Base-by-base conservation (phyloP, 75 land plant species). In the Picea sitchensis region DNA sequence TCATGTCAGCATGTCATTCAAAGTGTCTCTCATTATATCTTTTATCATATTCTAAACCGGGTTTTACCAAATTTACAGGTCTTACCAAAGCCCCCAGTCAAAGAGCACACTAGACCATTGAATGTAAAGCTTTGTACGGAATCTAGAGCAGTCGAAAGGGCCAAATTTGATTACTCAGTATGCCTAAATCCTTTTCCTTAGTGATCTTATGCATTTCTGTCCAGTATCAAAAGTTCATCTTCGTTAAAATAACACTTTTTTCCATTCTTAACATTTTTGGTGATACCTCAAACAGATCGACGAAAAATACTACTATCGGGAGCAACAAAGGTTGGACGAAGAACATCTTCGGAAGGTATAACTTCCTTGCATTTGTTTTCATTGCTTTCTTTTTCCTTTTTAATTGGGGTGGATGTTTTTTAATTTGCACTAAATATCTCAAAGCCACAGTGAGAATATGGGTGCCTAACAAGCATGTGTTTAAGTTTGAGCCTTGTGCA, bases 271-370 rank as follows among this genome's bases (percentile, higher is more conserved):
- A 18, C 14, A 20, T 71, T 71, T 36, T 36, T 68, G 14, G 1
- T 67, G 38, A 17, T 13, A 18, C 31, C 7, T n/a, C 17, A 11
- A 47, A 21, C 76, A 95, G 98, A 85, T 95, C 61, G 86, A 92
- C 21, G 85, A 82, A 57, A 91, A 94, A 83, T 18, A 84, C 13
- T 59, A 78, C 57, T 76, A 82, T 5, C 57, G 82, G 54, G 89
- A 95, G 69, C 67, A 83, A 61, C 90, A 86, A 32, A 88, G 79
- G 76, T 62, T 81, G 75, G 84, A 85, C 77, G 80, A 82, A 61
- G 92, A 94, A 83, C 88, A 75, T 71, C 59, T 88, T 34, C 83
- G 76, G 36, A 91, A 88, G 94, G 98, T 93, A 61, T 4, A 68
- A 18, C 32, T 8, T 2, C 13, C 12, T 51, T 51, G 56, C 12